phyloP scores from a whole-genome alignment of 225 moss, liverwort and hornwort genomes.

The Rhytidiadelphus loreus region DNA sequence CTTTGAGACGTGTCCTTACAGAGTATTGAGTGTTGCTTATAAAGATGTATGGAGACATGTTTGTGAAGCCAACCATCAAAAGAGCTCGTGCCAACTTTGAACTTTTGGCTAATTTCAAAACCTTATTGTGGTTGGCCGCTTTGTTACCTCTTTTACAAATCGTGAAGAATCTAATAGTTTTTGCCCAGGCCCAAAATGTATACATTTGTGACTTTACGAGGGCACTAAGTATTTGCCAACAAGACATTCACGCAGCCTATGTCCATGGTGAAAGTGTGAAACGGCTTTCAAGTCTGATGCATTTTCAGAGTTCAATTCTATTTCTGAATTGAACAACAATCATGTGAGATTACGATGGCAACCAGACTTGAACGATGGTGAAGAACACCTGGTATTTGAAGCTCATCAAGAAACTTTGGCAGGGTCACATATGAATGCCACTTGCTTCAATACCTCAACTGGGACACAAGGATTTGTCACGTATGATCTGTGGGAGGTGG shows the following conservation, averaged over 20 bases:
- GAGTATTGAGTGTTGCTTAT: neutral
- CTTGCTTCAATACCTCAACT: neutral
- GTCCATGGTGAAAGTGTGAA: neutral
- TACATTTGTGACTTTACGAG: accelerated
- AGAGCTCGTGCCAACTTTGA: neutral
- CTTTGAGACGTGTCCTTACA: too few species aligned
- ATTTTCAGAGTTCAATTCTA: neutral
- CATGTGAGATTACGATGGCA: neutral
- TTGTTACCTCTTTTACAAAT: neutral
- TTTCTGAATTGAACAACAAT: neutral
- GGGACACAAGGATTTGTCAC: neutral
- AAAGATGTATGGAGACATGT: neutral
- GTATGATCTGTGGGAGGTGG: accelerated
- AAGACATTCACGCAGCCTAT: neutral
- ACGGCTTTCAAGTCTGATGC: neutral
- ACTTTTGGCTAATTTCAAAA: neutral
- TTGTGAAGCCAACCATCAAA: neutral
- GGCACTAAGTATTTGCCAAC: neutral
- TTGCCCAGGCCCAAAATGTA: neutral
- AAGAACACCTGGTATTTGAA: neutral
- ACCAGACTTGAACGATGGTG: neutral
- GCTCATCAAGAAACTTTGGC: too few species aligned
- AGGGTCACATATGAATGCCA: neutral
- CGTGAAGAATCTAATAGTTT: neutral
- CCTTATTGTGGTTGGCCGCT: neutral